phyloP scores from a whole-genome alignment of 495 filamentous ascomycete species.

The Letharia columbiana region DNA sequence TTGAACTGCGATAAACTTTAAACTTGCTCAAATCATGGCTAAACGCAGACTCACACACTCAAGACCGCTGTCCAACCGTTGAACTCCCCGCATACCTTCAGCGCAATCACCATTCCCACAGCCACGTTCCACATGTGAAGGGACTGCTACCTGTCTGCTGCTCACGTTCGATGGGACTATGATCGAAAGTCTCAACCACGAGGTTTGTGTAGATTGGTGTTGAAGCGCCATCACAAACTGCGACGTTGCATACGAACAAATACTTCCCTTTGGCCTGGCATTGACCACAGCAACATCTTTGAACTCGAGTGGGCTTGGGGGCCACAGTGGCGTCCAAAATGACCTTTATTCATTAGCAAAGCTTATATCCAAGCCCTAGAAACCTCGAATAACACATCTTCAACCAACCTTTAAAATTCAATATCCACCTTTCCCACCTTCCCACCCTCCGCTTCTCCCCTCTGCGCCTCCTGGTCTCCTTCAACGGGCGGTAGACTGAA shows the following conservation, averaged over 20 bases:
- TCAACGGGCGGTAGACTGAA: slow-evolving; percentile 88
- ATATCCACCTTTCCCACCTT: slow-evolving; percentile 47
- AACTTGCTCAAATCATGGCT: too few relatives aligned
- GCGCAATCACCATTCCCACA: too few relatives aligned
- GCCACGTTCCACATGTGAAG: too few relatives aligned
- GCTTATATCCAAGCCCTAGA: neutral
- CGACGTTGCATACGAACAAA: neutral
- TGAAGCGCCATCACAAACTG: too few relatives aligned
- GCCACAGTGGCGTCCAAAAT: neutral
- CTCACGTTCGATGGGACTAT: too few relatives aligned
- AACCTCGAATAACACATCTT: neutral
- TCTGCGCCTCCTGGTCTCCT: slow-evolving; percentile 63
- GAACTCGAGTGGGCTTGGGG: neutral
- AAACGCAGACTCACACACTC: too few relatives aligned
- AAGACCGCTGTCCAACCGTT: too few relatives aligned
- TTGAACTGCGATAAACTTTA: too few relatives aligned
- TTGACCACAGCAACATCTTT: neutral
- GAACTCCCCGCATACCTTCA: too few relatives aligned
- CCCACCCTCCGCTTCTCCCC: slow-evolving; percentile 37
- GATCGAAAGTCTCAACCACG: too few relatives aligned
- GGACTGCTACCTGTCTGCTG: too few relatives aligned
- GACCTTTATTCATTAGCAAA: neutral
- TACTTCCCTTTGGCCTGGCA: neutral
- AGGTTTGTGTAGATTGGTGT: too few relatives aligned
- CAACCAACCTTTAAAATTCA: slow-evolving; percentile 49